Conservation (phyloP, 1,139 yeast species). For the Taphrina confusa region DNA sequence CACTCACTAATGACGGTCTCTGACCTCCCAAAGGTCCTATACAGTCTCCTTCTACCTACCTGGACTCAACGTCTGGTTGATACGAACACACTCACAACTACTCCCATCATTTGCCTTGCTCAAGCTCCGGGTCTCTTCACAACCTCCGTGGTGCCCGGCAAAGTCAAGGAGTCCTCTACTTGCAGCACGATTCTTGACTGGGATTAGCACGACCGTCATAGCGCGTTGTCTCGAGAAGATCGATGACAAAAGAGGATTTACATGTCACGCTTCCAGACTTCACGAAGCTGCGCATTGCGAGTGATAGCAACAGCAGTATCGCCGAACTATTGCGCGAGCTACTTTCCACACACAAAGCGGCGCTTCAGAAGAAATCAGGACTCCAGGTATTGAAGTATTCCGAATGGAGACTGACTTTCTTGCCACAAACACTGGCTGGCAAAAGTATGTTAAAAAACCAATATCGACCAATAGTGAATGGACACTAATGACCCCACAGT, state of each 20-base stretch:
- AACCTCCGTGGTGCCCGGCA: too few species aligned
- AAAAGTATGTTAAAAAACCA: conserved; percentile 1
- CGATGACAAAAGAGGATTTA: background rate
- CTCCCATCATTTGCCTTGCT: too few species aligned
- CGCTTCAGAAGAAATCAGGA: conserved; percentile 5
- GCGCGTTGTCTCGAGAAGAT: too few species aligned
- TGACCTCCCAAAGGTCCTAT: too few species aligned
- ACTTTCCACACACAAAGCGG: background rate
- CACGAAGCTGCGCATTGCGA: background rate
- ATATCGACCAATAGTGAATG: background rate
- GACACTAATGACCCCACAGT: background rate
- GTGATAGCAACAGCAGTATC: background rate
- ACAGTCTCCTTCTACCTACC: too few species aligned
- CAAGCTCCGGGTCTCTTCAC: too few species aligned
- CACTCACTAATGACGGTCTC: too few species aligned
- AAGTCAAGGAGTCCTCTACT: too few species aligned
- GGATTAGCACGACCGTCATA: too few species aligned
- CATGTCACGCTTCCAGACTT: background rate
- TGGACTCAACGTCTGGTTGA: too few species aligned
- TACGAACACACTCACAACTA: too few species aligned
- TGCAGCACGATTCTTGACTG: too few species aligned
- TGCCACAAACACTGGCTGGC: background rate
- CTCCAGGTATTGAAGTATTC: background rate
- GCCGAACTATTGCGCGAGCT: background rate
- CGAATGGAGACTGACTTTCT: conserved; percentile 19